Percentiles rank a stretch among this genome's conserved stretches.
phyloP scores from a whole-genome alignment of 1,284 basidiomycete genomes.

The Lentinula novae-zelandiae region DNA sequence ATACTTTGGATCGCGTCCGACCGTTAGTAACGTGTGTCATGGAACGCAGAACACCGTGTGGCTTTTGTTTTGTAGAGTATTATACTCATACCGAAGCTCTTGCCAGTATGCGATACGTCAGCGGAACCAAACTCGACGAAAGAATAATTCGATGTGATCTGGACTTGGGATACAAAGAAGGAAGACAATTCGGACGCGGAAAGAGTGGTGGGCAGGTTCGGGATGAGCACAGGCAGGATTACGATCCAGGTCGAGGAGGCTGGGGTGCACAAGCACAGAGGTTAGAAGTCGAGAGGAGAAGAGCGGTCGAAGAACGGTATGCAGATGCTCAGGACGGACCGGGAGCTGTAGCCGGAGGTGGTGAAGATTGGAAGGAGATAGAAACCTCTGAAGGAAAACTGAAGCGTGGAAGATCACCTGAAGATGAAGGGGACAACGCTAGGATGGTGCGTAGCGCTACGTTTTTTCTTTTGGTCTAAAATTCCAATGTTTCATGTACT shows the following conservation, averaged over 20 bases:
- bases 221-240: conserved; percentile 97
- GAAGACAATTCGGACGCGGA: conserved; percentile 95
- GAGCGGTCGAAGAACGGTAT: conserved; percentile 89
- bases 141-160: conserved; percentile 97
- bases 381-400: conserved; percentile 39
- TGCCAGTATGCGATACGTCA: conserved; percentile 90
- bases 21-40: not conserved
- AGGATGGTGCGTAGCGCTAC: conserved; percentile 45
- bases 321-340: conserved; percentile 78
- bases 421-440: conserved; percentile 58
- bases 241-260: conserved; percentile 92
- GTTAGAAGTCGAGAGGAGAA: conserved; percentile 70
- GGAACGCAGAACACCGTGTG: conserved; percentile 84
- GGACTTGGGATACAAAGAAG: conserved; percentile 97
- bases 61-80: conserved; percentile 99
- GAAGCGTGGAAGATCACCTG: conserved; percentile 68
- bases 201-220: conserved; percentile 95
- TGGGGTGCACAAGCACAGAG: conserved; percentile 92
- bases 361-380: conserved; percentile 76
- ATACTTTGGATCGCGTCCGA: not conserved
- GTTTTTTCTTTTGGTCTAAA: conserved; percentile 7
- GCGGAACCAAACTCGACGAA: conserved; percentile 98
- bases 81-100: conserved; percentile 95
- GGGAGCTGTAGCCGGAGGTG: conserved; percentile 80
- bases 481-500: conserved; percentile 1